phyloP scores from a whole-genome alignment of 768 basidiomycete genomes.

The Melanogaster broomeanus region DNA sequence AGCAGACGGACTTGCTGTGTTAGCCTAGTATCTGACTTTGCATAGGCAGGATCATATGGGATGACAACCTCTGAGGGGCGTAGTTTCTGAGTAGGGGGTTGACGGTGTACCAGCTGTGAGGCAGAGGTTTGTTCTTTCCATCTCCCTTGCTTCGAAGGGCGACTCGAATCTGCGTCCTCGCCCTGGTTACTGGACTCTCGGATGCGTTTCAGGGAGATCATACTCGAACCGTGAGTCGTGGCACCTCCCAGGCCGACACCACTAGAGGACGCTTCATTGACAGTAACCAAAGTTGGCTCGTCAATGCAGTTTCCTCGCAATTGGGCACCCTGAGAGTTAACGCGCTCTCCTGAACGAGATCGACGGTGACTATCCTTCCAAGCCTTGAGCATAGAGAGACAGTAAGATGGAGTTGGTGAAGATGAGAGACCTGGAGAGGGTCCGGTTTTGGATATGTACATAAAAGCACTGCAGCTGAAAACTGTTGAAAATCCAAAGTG shows the following conservation, averaged over 20 bases:
- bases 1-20: constrained; percentile 48
- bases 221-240: constrained; percentile 11
- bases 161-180: neutral
- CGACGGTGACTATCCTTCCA: constrained; percentile 20
- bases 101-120: constrained; percentile 15
- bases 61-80: constrained; percentile 54
- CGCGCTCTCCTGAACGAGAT: constrained; percentile 1
- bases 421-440: neutral
- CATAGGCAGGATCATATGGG: constrained; percentile 46
- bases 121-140: neutral
- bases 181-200: constrained; percentile 7
- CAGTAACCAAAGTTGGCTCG: constrained; percentile 23
- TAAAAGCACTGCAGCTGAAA: no score
- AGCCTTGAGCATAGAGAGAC: constrained; percentile 19
- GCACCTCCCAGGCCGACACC: constrained; percentile 6
- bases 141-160: constrained; percentile 13
- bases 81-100: constrained; percentile 37
- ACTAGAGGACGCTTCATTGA: constrained; percentile 15
- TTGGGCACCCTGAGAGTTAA: constrained; percentile 23
- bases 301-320: constrained; percentile 30
- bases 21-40: constrained; percentile 41
- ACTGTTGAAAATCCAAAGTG: no score
- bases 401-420: neutral
- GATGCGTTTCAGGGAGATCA: constrained; percentile 10
- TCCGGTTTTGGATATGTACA: no score